Percentiles rank a stretch among this genome's conserved stretches.
phyloP scores from a whole-genome alignment of 495 filamentous ascomycete genomes.

The Aspergillus wentii region DNA sequence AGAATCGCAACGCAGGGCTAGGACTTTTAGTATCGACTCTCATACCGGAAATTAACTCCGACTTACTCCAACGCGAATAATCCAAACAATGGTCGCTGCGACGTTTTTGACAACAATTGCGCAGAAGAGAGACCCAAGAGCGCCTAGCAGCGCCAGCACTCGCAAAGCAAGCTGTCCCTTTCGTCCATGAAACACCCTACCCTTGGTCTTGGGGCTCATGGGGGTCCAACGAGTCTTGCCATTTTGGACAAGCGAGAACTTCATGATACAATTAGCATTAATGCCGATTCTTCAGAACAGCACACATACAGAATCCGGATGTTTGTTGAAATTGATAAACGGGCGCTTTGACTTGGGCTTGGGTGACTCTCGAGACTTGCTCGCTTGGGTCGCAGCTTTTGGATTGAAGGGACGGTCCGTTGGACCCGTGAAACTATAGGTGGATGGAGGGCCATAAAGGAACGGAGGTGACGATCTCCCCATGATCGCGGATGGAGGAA shows the following conservation, averaged over 20 bases:
- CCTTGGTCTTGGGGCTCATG: slow-evolving; percentile 67
- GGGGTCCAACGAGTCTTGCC: slow-evolving; percentile 50
- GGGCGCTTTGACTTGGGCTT: slow-evolving; percentile 67
- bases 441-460: slow-evolving; percentile 61
- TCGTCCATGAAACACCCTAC: slow-evolving; percentile 60
- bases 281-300: neutral
- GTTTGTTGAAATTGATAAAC: slow-evolving; percentile 70
- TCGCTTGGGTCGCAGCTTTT: slow-evolving; percentile 72
- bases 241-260: slow-evolving; percentile 33
- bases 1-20: slow-evolving; percentile 68
- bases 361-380: slow-evolving; percentile 49
- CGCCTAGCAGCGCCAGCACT: slow-evolving; percentile 57
- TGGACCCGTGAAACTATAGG: slow-evolving; percentile 43
- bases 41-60: neutral
- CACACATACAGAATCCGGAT: slow-evolving; percentile 69
- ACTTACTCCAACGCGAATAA: slow-evolving; percentile 72
- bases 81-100: slow-evolving; percentile 59
- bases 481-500: slow-evolving; percentile 41
- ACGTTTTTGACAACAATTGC: slow-evolving; percentile 68
- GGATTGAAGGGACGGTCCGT: slow-evolving; percentile 68
- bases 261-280: slow-evolving; percentile 23
- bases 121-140: slow-evolving; percentile 64
- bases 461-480: slow-evolving; percentile 63
- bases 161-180: slow-evolving; percentile 62
- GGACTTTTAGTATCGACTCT: neutral